Percentiles rank a stretch among this genome's conserved stretches.
phyloP scores from a whole-genome alignment of 2,329 filamentous ascomycete genomes.

The Cladophialophora chaetospira region DNA sequence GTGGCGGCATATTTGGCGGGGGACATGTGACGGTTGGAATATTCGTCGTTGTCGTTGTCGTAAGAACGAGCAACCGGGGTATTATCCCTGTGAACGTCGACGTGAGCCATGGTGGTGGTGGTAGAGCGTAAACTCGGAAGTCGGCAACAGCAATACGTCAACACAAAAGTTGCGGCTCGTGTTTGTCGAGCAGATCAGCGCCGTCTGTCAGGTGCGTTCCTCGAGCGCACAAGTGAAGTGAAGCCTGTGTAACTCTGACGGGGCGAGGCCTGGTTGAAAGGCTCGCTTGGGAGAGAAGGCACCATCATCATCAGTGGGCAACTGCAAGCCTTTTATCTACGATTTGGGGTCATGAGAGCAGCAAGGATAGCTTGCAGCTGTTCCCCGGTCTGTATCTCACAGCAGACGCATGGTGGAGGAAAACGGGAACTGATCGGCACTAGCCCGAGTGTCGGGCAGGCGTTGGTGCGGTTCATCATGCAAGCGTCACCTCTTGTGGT shows the following conservation, averaged over 20 bases:
- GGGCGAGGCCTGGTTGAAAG: not conserved
- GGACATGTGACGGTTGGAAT: constrained; percentile 38
- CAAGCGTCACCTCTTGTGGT: not conserved
- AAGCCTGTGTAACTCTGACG: not conserved
- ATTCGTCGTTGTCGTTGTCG: constrained; percentile 7
- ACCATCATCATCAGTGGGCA: not conserved
- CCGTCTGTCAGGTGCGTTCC: not conserved
- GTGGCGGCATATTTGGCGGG: constrained; percentile 55
- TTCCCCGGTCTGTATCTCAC: not conserved
- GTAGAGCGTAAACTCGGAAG: not conserved
- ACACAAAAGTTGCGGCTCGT: not conserved
- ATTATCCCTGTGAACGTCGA: constrained; percentile 20
- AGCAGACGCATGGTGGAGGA: not conserved
- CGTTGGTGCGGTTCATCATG: constrained; percentile 1
- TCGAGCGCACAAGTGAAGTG: not conserved
- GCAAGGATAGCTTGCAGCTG: not conserved
- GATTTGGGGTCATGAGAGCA: constrained; percentile 15
- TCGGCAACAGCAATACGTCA: not conserved
- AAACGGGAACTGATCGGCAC: constrained; percentile 15
- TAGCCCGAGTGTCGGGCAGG: not conserved
- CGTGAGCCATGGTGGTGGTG: constrained; percentile 19
- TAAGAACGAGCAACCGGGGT: not conserved
- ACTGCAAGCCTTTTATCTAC: constrained; percentile 12
- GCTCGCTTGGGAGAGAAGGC: not conserved
- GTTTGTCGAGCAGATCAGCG: not conserved